A percentile compares a stretch with the other conserved stretches of the same genome.
phyloP scores from a whole-genome alignment of 441 rosid species.

The Rhodomyrtus psidioides region DNA sequence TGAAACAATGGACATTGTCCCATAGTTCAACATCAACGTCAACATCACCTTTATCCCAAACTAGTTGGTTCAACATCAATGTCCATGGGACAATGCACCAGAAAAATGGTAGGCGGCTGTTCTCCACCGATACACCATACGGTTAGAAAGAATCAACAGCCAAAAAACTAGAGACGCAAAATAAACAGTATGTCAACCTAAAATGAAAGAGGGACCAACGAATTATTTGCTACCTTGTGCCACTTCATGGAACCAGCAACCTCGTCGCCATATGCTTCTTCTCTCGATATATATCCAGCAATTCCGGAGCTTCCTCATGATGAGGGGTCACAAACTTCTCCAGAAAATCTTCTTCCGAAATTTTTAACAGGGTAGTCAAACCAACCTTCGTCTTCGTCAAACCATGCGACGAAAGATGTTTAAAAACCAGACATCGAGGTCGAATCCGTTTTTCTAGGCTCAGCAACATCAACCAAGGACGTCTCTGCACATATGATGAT shows the following conservation, averaged over 20 bases:
- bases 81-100: no score
- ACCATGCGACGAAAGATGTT: slow-evolving; percentile 14
- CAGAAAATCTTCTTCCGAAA: slow-evolving; percentile 10
- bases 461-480: slow-evolving; percentile 7
- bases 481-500: slow-evolving; percentile 10
- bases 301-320: neutral
- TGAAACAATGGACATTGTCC: neutral
- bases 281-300: neutral
- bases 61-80: no score
- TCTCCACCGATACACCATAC: neutral
- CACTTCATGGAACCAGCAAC: neutral
- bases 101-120: neutral
- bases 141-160: neutral
- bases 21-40: no score
- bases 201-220: neutral
- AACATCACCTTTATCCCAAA: no score
- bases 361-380: neutral
- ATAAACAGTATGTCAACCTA: neutral
- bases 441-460: slow-evolving; percentile 28
- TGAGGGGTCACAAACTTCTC: slow-evolving; percentile 11
- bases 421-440: slow-evolving; percentile 25
- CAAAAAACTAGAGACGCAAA: neutral
- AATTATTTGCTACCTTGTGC: neutral
- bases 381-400: slow-evolving; percentile 6
- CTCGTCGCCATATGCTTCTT: neutral